A percentile compares a stretch with the other conserved stretches of the same genome.
phyloP scores from a whole-genome alignment of 306 rosid species.

The Dryas octopetala region DNA sequence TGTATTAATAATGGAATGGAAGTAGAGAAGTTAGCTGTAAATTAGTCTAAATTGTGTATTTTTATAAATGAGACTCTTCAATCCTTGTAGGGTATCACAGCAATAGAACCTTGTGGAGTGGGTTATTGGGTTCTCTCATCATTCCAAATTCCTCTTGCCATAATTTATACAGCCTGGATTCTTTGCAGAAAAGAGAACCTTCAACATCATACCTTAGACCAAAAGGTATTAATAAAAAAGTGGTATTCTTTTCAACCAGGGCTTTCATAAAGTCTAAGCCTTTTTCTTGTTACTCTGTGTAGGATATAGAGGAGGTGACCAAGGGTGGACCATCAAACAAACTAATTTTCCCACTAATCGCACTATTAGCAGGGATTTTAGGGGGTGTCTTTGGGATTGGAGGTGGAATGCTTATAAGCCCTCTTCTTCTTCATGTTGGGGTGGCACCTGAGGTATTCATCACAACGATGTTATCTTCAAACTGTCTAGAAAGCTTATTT shows the following conservation, averaged over 20 bases:
- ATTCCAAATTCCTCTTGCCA: slow-evolving; percentile 74
- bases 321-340: slow-evolving; percentile 39
- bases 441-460: slow-evolving; percentile 62
- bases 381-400: slow-evolving; percentile 95
- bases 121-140: slow-evolving; percentile 79
- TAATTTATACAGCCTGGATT: slow-evolving; percentile 69
- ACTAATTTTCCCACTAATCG: slow-evolving; percentile 69
- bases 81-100: slow-evolving; percentile 58
- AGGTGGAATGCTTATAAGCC: slow-evolving; percentile 94
- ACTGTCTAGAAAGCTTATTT: not conserved
- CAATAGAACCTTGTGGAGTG: slow-evolving; percentile 70
- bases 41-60: not conserved
- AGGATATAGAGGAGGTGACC: slow-evolving; percentile 34
- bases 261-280: slow-evolving; percentile 10
- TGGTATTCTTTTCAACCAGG: not conserved
- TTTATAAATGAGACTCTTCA: not conserved
- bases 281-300: slow-evolving; percentile 15
- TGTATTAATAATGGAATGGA: too few species aligned
- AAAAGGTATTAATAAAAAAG: slow-evolving; percentile 38
- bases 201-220: slow-evolving; percentile 39
- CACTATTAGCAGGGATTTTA: slow-evolving; percentile 66
- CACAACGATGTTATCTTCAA: not conserved
- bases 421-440: slow-evolving; percentile 85
- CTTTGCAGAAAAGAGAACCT: slow-evolving; percentile 44
- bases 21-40: too few species aligned